These are phyloP conservation scores for Epichloe uncinata DNA, from an alignment of 2,329 filamentous ascomycete species.

Conservation along the genomic window DNA sequence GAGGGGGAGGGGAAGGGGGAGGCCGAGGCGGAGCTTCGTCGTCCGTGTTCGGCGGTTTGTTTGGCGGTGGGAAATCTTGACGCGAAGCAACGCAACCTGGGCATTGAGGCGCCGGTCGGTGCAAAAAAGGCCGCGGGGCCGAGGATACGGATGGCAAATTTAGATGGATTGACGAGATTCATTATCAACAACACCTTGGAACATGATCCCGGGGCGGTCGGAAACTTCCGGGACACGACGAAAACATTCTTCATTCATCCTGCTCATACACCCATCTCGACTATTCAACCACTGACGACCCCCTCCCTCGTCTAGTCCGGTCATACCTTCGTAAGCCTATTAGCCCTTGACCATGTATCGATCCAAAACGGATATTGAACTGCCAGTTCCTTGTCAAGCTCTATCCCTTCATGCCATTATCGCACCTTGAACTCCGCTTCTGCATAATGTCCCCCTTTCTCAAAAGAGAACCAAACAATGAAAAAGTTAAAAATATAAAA, in stretches of 20 bases:
- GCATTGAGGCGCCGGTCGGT: no score
- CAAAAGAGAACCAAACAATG: neutral
- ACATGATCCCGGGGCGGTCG: no score
- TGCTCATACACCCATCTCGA: neutral
- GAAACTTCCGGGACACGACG: no score
- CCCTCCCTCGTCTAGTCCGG: neutral
- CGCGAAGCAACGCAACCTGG: neutral
- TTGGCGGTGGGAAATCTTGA: slow-evolving; percentile 19
- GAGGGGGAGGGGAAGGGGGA: slow-evolving; percentile 28
- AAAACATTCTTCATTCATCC: neutral
- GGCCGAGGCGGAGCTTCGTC: slow-evolving; percentile 14
- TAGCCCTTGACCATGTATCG: neutral
- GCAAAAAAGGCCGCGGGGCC: no score
- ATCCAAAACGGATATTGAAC: neutral
- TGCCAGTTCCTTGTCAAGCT: neutral
- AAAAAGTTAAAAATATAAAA: neutral
- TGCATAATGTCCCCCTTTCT: neutral
- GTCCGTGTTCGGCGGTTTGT: slow-evolving; percentile 26
- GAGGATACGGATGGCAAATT: no score
- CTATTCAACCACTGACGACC: neutral
- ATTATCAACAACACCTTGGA: no score
- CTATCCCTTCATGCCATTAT: neutral
- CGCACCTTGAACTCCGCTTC: neutral
- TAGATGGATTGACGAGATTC: no score
- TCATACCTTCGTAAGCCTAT: neutral